Conservation (phyloP, 228 moss, liverwort and hornwort genomes). For the Sphagnum fallax region DNA sequence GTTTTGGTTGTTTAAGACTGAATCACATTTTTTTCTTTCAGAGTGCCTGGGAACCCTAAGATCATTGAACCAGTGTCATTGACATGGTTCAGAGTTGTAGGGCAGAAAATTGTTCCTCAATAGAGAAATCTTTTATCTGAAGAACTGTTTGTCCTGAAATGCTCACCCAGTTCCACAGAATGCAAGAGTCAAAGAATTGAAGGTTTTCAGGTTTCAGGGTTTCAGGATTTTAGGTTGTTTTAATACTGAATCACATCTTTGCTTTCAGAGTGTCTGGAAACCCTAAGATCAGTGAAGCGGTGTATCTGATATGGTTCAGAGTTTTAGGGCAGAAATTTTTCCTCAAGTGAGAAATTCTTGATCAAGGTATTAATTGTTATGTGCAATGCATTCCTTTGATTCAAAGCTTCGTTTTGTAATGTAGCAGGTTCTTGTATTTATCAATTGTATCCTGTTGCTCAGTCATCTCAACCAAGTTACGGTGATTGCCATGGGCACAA, state of each 20-base stretch:
- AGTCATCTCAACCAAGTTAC: conserved; percentile 75
- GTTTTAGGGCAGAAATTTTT: not conserved
- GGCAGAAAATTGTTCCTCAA: not conserved
- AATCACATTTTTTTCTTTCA: not conserved
- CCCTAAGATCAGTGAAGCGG: not conserved
- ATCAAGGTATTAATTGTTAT: not conserved
- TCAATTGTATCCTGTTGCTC: conserved; percentile 73
- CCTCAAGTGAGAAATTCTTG: not conserved
- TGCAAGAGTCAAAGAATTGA: too few relatives aligned
- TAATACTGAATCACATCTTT: not conserved
- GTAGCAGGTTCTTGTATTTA: conserved; percentile 64
- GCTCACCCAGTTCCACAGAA: too few relatives aligned
- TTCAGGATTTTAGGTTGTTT: not conserved
- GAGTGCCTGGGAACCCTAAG: not conserved
- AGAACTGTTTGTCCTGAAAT: too few relatives aligned
- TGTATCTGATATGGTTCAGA: not conserved
- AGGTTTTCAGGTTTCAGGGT: too few relatives aligned
- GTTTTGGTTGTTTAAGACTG: not conserved
- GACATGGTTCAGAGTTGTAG: not conserved
- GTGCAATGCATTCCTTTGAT: not conserved
- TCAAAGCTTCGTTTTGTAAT: not conserved
- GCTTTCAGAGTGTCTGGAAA: not conserved
- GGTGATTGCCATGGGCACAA: conserved; percentile 78
- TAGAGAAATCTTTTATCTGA: not conserved
- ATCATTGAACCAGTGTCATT: not conserved